Evolutionary conservation across 768 basidiomycete species (phyloP).

Genomic region (Paxillus rubicundulus): DNA sequence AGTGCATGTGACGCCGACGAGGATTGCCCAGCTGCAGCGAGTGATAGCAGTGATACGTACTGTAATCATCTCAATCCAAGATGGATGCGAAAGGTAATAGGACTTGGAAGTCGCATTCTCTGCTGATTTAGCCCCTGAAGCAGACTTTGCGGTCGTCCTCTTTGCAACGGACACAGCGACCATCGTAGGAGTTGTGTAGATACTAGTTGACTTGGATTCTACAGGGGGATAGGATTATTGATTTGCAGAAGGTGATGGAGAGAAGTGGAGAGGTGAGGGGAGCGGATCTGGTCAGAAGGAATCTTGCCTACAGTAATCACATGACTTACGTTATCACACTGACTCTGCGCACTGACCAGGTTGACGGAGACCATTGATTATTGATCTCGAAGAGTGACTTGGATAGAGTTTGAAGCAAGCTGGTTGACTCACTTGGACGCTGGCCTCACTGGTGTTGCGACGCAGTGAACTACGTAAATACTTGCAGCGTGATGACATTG

Average conservation of each 20-base stretch:
- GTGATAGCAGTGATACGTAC: slow-evolving; percentile 21
- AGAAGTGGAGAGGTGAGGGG: slow-evolving; percentile 18
- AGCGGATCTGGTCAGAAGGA: slow-evolving; percentile 22
- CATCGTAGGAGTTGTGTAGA: slow-evolving; percentile 16
- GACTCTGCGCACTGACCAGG: slow-evolving; percentile 18
- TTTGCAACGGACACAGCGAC: slow-evolving; percentile 26
- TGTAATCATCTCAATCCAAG: slow-evolving; percentile 44
- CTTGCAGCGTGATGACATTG: too few relatives aligned
- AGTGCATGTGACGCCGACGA: slow-evolving; percentile 3
- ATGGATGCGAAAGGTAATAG: slow-evolving; percentile 50
- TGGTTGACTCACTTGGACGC: background rate
- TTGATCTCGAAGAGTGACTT: background rate
- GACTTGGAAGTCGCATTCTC: slow-evolving; percentile 37
- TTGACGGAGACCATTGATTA: too few relatives aligned
- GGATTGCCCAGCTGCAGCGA: slow-evolving; percentile 4
- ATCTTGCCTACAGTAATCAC: slow-evolving; percentile 14
- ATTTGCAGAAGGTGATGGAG: background rate
- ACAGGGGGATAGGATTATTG: background rate
- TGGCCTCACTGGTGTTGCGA: too few relatives aligned
- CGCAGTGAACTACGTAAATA: too few relatives aligned
- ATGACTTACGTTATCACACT: slow-evolving; percentile 29
- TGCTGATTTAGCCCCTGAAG: slow-evolving; percentile 9
- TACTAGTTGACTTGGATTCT: slow-evolving; percentile 2
- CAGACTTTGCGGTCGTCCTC: slow-evolving; percentile 39
- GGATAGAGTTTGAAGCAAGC: background rate